Conservation (phyloP, 179 eudicot genomes). For the Carnegiea gigantea region DNA sequence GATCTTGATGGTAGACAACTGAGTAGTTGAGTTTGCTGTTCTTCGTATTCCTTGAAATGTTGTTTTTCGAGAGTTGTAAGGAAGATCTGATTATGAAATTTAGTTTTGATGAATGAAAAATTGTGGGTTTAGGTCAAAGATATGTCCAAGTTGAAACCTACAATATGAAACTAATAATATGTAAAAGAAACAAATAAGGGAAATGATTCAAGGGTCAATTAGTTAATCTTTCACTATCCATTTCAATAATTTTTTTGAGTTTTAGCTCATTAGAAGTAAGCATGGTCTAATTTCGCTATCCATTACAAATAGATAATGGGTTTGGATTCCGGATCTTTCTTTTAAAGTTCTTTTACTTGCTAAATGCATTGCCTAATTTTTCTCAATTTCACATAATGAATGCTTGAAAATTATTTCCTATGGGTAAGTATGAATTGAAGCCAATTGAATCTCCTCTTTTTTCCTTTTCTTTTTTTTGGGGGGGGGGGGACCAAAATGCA, state of each 20-base stretch:
- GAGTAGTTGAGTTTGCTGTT: neutral
- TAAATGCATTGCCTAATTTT: neutral
- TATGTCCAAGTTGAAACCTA: neutral
- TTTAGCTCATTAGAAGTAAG: neutral
- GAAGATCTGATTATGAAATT: neutral
- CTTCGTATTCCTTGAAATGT: neutral
- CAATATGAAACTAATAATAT: neutral
- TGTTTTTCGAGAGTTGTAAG: neutral
- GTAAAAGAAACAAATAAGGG: neutral
- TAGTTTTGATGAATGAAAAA: neutral
- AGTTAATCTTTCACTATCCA: neutral
- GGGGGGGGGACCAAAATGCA: constrained; percentile 29
- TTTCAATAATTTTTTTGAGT: neutral
- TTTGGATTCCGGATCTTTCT: neutral
- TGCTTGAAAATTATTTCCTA: neutral
- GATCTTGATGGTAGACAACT: neutral
- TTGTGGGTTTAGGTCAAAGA: neutral
- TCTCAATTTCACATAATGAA: neutral
- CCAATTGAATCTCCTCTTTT: neutral
- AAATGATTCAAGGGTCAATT: neutral
- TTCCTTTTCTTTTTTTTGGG: neutral
- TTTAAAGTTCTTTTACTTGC: neutral
- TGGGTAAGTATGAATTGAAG: neutral
- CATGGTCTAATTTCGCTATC: neutral
- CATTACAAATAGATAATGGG: neutral